A percentile compares a stretch with the other conserved stretches of the same genome.
These are phyloP conservation scores for Hydnomerulius pinastri DNA, from an alignment of 768 basidiomycete genomes.

Conservation along the genomic window DNA sequence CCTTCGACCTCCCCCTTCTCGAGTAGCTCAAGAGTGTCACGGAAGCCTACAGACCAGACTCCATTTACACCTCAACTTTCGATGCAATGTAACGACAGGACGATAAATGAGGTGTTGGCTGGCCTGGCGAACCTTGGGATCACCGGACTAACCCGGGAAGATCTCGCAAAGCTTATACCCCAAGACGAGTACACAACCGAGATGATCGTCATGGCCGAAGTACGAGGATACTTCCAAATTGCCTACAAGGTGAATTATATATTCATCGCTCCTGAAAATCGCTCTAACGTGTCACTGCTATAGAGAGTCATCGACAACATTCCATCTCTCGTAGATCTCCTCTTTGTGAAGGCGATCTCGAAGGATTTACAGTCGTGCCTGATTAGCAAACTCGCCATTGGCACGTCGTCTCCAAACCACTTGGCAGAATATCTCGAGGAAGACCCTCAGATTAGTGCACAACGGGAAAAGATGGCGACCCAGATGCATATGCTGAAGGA, in stretches of 20 bases:
- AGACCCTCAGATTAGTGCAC: slow-evolving; percentile 36
- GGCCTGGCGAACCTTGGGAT: slow-evolving; percentile 20
- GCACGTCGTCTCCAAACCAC: slow-evolving; percentile 32
- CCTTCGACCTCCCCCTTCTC: no score
- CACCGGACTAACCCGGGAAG: background rate
- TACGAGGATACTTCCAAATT: slow-evolving; percentile 52
- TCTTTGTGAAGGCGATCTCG: slow-evolving; percentile 36
- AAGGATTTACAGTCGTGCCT: slow-evolving; percentile 34
- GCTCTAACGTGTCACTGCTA: background rate
- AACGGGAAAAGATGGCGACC: slow-evolving; percentile 36
- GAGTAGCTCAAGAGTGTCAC: no score
- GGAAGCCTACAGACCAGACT: no score
- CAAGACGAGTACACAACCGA: slow-evolving; percentile 35
- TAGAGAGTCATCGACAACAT: slow-evolving; percentile 43
- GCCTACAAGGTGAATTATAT: slow-evolving; percentile 49
- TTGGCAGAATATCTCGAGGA: slow-evolving; percentile 41
- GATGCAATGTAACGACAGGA: no score
- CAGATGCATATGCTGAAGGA: slow-evolving; percentile 37
- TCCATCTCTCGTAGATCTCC: slow-evolving; percentile 33
- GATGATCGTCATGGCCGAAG: slow-evolving; percentile 47
- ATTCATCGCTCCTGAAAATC: no score
- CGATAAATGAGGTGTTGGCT: no score
- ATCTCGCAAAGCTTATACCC: slow-evolving; percentile 20
- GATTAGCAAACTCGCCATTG: slow-evolving; percentile 37
- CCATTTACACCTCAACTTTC: no score